Evolutionary conservation across 371 early-diverging fungal genomes (phyloP).

Genomic region (Mortierella sp.): DNA sequence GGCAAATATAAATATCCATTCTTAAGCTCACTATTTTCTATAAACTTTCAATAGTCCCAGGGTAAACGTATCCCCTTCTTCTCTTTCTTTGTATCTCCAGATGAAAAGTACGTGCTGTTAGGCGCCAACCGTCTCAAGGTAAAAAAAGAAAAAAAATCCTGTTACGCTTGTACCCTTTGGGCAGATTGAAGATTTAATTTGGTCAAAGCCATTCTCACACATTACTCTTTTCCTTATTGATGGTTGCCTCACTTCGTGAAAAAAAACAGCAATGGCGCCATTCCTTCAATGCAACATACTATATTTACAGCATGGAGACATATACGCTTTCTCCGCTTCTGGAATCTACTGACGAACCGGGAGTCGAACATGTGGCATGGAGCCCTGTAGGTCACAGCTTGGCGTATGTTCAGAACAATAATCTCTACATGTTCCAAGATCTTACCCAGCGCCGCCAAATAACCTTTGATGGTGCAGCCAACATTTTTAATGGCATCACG

Average conservation of each 20-base stretch:
- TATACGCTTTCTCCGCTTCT: conserved; percentile 72
- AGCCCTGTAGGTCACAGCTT: conserved; percentile 85
- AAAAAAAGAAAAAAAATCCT: neutral
- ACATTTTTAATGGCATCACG: conserved; percentile 93
- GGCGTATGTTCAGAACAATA: conserved; percentile 90
- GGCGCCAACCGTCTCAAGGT: conserved; percentile 75
- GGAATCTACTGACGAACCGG: conserved; percentile 51
- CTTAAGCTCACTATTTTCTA: neutral
- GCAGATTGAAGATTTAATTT: too few species aligned
- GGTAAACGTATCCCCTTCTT: conserved; percentile 53
- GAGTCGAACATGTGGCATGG: conserved; percentile 79
- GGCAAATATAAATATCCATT: neutral
- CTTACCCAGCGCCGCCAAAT: conserved; percentile 75
- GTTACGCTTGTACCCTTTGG: neutral
- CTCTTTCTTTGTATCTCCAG: conserved; percentile 76
- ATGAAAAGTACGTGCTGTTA: conserved; percentile 82
- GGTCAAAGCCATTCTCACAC: too few species aligned
- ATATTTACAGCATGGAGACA: conserved; percentile 74
- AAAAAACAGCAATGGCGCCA: conserved; percentile 82
- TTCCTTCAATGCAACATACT: conserved; percentile 84
- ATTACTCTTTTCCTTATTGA: neutral
- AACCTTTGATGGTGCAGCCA: conserved; percentile 87
- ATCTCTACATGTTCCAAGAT: conserved; percentile 83
- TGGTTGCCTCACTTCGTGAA: neutral
- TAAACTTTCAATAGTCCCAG: conserved; percentile 21